A percentile compares a stretch with the other conserved stretches of the same genome.
phyloP scores from a whole-genome alignment of 106 monocot species.

The Dendrobium catenatum region DNA sequence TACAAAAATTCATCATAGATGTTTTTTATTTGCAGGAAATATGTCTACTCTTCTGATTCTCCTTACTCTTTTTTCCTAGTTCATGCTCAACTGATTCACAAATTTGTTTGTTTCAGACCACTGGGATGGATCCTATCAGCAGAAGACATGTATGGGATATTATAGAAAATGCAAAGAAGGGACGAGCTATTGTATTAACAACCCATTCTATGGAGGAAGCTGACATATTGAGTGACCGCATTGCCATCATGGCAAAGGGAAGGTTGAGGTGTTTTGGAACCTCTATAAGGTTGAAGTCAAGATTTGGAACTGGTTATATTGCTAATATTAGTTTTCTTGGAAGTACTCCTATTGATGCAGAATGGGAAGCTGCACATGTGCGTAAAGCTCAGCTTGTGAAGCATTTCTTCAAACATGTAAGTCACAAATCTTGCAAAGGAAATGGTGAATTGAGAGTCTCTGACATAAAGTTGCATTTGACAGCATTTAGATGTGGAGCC shows the following conservation, averaged over 20 bases:
- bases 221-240: conserved; percentile 82
- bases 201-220: conserved; percentile 99
- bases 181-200: conserved; percentile 79
- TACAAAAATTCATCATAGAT: neutral
- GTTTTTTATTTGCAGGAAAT: too few species aligned
- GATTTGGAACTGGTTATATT: conserved; percentile 78
- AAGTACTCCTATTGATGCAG: conserved; percentile 9
- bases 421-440: neutral
- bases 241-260: conserved; percentile 95
- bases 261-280: conserved; percentile 85
- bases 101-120: conserved; percentile 41
- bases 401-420: conserved; percentile 72
- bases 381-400: conserved; percentile 46
- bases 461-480: conserved; percentile 10
- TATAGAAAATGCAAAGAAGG: conserved; percentile 89
- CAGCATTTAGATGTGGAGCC: conserved; percentile 64
- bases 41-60: neutral
- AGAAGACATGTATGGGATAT: conserved; percentile 96
- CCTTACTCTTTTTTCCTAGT: neutral
- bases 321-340: conserved; percentile 64
- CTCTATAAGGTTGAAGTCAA: conserved; percentile 71
- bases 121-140: conserved; percentile 94
- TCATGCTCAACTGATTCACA: neutral
- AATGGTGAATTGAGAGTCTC: neutral
- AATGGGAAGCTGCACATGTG: neutral